Evolutionary conservation across 768 basidiomycete genomes (phyloP), one percentile per base, ranked within the genome.

Genomic region (Vararia minispora): DNA sequence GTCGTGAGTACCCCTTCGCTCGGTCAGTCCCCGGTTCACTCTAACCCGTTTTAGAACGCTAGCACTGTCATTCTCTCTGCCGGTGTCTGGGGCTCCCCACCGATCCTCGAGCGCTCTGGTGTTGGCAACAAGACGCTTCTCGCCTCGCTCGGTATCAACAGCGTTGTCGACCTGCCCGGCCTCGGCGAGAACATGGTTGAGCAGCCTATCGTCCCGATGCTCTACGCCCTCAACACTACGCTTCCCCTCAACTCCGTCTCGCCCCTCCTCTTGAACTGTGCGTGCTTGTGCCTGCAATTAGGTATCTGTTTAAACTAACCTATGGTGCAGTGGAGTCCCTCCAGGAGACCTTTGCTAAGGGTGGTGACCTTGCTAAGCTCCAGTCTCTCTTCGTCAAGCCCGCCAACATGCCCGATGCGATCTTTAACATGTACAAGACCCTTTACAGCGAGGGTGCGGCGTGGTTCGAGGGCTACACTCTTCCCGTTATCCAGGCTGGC

Each of bases 31-130:
- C n/a, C n/a, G n/a, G n/a, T n/a, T n/a, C n/a, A n/a, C n/a, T n/a
- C n/a, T n/a, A n/a, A n/a, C n/a, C n/a, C n/a, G n/a, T n/a, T n/a
- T n/a, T n/a, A n/a, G n/a, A n/a, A n/a, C n/a, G n/a, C n/a, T n/a
- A n/a, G n/a, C n/a, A n/a, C n/a, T n/a, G n/a, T n/a, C n/a, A n/a
- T n/a, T n/a, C n/a, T n/a, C n/a, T n/a, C n/a, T n/a, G n/a, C n/a
- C n/a, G n/a, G n/a, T n/a, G n/a, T n/a, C n/a, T n/a, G n/a, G n/a
- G 42, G 42, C 6, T 59, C 46, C 4, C 46, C 46, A 18, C 46
- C 41, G 37, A 48, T 46, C 21, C 44, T 48, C 3, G 46, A 48
- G 23, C 22, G 41, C 20, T 48, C 44, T 0, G 46, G 46, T 6
- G 35, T 48, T 10, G 44, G 46, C 4, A 42, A 46, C 2, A 41